Evolutionary conservation across 2,329 filamentous ascomycete genomes (phyloP).

Genomic region (Monilinia polystroma): DNA sequence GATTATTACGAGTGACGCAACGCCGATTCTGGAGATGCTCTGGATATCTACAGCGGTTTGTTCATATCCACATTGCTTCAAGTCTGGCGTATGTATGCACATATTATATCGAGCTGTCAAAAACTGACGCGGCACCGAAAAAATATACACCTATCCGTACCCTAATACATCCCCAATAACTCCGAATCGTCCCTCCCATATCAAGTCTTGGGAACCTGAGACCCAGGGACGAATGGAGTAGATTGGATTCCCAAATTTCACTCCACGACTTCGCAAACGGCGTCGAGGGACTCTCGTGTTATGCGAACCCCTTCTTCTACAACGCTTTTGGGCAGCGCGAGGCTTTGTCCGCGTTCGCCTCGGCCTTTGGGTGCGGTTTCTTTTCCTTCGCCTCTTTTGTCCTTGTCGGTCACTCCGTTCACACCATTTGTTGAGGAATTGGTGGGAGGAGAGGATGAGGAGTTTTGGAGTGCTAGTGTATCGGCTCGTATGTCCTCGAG

Average conservation of each 20-base stretch:
- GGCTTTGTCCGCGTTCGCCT: constrained; percentile 38
- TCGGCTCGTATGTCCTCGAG: constrained; percentile 55
- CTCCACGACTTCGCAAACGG: constrained; percentile 39
- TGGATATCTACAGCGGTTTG: background rate
- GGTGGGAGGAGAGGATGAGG: background rate
- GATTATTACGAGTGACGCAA: background rate
- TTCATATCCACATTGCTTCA: background rate
- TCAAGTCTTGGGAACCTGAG: too few species aligned
- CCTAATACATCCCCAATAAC: too few species aligned
- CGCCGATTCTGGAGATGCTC: background rate
- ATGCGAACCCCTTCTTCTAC: constrained; percentile 61
- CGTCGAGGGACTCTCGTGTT: constrained; percentile 58
- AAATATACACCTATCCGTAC: background rate
- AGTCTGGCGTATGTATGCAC: background rate
- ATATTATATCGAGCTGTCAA: background rate
- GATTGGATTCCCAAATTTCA: constrained; percentile 1
- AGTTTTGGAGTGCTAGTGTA: constrained; percentile 33
- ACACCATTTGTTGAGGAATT: constrained; percentile 26
- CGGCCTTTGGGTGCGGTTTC: constrained; percentile 22
- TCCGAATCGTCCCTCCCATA: too few species aligned
- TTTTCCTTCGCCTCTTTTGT: constrained; percentile 18
- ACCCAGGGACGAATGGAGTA: too few species aligned
- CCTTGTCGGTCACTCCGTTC: constrained; percentile 23
- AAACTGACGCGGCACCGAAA: background rate
- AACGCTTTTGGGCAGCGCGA: constrained; percentile 59